Evolutionary conservation across 75 land plant species (phyloP), one percentile per base, ranked within the genome.

Genomic region (Picea sitchensis): DNA sequence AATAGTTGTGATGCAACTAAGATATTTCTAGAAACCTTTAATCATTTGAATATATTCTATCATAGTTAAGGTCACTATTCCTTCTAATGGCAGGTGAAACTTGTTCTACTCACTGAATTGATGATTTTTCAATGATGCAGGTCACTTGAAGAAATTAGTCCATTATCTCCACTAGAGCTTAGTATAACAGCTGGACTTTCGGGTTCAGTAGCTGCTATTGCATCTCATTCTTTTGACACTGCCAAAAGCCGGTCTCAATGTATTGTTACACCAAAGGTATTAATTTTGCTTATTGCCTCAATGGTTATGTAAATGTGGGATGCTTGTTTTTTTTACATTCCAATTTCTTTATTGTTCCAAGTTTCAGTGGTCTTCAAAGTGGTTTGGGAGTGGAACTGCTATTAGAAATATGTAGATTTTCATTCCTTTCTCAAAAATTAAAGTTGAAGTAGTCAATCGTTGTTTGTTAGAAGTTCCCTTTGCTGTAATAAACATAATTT

Each of bases 161-260:
- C 92, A 14, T 73, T 90, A 64, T 86, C 88, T 54, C 94, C 94
- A 58, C 58, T 90, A 56, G 78, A 83, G 75, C 80, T 86, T 62
- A 84, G 90, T 80, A 62, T 84, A 38, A 89, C 92, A 65, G 94
- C 94, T 71, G 94, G 94, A 65, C 34, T 92, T 82, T 88, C 92
- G 59, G 94, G 92, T 51, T 67, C 85, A 61, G 21, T 86, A 58
- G 94, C 94, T 73, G 91, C 92, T 63, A 81, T 85, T 74, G 90
- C 83, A 67, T 92, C 94, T 79, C 92, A 92, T 88, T 36, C 87
- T 61, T 88, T 88, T 78, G 94, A 92, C 83, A 90, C 94, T 59
- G 90, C 94, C 12, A 81, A 76, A 86, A 87, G 76, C 68, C 82
- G 94, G 73, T 81, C 87, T 68, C 91, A 90, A 79, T 87, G 87